A percentile compares a stretch with the other conserved stretches of the same genome.
Evolutionary conservation across 1,284 basidiomycete species (phyloP).

Genomic region (Volvariella volvacea): DNA sequence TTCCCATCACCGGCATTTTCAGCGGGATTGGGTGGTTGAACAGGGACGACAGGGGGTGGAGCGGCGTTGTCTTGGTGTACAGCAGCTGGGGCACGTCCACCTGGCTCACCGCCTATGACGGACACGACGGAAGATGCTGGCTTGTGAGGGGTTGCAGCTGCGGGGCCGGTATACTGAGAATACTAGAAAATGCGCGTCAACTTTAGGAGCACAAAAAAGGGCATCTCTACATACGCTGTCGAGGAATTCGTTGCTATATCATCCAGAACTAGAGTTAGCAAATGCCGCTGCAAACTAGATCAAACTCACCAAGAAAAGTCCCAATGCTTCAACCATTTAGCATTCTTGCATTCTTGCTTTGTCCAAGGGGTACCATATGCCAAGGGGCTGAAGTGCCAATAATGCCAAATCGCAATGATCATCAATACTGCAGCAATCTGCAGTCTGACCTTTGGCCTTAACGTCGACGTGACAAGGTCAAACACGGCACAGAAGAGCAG

Average conservation of each 20-base stretch:
- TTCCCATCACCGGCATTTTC: conserved; percentile 8
- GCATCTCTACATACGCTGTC: conserved; percentile 42
- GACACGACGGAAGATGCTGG: conserved; percentile 20
- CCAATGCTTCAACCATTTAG: conserved; percentile 90
- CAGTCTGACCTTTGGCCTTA: conserved; percentile 73
- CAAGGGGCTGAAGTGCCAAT: conserved; percentile 76
- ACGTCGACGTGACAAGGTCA: conserved; percentile 76
- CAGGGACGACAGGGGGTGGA: no score
- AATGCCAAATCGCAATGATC: conserved; percentile 74
- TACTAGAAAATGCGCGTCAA: conserved; percentile 32
- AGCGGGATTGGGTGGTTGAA: conserved; percentile 13
- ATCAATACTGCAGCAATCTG: conserved; percentile 75
- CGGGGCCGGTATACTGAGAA: conserved; percentile 36
- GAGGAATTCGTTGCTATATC: conserved; percentile 52
- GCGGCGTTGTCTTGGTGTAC: conserved; percentile 26
- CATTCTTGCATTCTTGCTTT: conserved; percentile 64
- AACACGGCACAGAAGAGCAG: conserved; percentile 77
- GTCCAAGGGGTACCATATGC: conserved; percentile 90
- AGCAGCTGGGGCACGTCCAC: conserved; percentile 39
- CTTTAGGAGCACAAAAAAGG: neutral
- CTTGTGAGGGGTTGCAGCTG: conserved; percentile 33
- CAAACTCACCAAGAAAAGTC: conserved; percentile 84
- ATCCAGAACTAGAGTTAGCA: neutral
- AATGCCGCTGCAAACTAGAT: neutral
- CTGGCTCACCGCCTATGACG: conserved; percentile 39